Conservation (phyloP, 208 protist species). For the Wallacemonas collosoma region DNA sequence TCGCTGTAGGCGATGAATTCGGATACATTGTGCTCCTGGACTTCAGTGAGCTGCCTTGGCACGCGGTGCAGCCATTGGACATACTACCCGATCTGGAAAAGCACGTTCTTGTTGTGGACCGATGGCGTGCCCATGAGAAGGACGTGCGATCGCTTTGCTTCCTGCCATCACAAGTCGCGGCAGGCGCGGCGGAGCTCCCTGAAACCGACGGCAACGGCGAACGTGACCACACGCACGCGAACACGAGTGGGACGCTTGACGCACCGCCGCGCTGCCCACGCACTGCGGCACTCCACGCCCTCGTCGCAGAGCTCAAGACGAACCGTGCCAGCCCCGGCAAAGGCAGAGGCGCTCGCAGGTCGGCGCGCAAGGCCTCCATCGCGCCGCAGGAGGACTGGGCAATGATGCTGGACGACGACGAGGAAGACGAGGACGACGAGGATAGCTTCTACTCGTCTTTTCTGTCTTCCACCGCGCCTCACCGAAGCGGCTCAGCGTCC, state of each 20-base stretch:
- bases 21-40: slow-evolving; percentile 67
- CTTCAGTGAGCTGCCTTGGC: slow-evolving; percentile 34
- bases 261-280: slow-evolving; percentile 3
- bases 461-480: neutral
- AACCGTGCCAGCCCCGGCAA: neutral
- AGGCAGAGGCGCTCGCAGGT: no score
- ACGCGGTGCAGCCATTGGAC: slow-evolving; percentile 2
- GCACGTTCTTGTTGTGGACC: slow-evolving; percentile 46
- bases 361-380: no score
- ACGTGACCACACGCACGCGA: no score
- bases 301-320: neutral
- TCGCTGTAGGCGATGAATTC: slow-evolving; percentile 60
- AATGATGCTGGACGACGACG: neutral
- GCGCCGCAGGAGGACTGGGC: no score
- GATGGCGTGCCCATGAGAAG: slow-evolving; percentile 73
- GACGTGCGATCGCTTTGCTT: slow-evolving; percentile 53
- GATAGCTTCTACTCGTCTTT: neutral
- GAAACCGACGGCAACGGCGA: neutral
- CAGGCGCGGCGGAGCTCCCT: neutral
- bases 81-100: slow-evolving; percentile 22
- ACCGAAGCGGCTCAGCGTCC: neutral
- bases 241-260: no score
- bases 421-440: neutral
- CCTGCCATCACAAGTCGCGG: slow-evolving; percentile 10
- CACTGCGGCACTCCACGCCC: slow-evolving; percentile 1